Percentiles rank a stretch among this genome's conserved stretches.
Evolutionary conservation across 2,329 filamentous ascomycete species (phyloP).

Genomic region (Paecilomyces dactylethromorphus): DNA sequence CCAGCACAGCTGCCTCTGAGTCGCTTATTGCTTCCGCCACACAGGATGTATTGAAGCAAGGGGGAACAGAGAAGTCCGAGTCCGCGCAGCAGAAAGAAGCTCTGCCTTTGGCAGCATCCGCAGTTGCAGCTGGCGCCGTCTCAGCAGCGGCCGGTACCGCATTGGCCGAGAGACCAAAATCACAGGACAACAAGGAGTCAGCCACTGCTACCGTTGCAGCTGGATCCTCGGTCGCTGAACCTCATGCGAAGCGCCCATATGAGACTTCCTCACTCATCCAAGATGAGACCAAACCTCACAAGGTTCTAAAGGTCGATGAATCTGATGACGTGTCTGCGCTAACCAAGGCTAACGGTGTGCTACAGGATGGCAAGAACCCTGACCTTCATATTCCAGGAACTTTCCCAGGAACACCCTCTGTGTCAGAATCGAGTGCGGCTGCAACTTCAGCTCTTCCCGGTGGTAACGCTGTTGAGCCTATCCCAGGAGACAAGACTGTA

Average conservation of each 20-base stretch:
- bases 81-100: not conserved
- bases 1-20: not conserved
- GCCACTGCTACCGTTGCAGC: constrained; percentile 6
- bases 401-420: constrained; percentile 5
- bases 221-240: constrained; percentile 5
- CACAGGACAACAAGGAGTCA: not conserved
- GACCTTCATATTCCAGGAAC: constrained; percentile 3
- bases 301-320: constrained; percentile 29
- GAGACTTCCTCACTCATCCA: constrained; percentile 25
- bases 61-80: not conserved
- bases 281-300: constrained; percentile 25
- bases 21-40: not conserved
- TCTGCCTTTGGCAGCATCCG: not conserved
- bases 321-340: not conserved
- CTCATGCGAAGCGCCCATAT: constrained; percentile 29
- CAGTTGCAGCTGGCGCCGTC: not conserved
- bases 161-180: not conserved
- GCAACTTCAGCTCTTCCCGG: constrained; percentile 2
- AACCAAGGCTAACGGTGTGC: not conserved
- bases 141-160: not conserved
- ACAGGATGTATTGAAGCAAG: not conserved
- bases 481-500: not conserved
- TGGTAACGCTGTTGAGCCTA: not conserved
- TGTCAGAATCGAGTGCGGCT: constrained; percentile 3
- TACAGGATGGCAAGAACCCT: not conserved